Base-by-base conservation (phyloP, 2,329 filamentous ascomycete genomes). In the Colletotrichum eremochloae region DNA sequence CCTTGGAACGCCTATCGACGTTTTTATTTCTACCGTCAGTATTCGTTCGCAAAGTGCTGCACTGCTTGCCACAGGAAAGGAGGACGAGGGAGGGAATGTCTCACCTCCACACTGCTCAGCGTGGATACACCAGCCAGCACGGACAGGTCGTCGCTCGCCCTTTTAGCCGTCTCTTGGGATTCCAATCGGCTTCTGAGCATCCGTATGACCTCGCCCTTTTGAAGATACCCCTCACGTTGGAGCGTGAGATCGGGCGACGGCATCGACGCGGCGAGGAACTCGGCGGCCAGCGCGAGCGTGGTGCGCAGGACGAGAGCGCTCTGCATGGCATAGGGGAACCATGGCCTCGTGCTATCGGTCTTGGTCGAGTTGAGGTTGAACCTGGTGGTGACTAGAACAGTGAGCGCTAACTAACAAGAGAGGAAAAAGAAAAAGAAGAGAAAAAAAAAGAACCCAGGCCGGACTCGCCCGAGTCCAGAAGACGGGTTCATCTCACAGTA, bases 321-420 rank as follows among this genome's bases (percentile, higher is more conserved):
- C 63, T 73, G 72, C 74, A 74, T 75, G 52, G 74, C 74, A 18
- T 74, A 74, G 5, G 72, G 74, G 24, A 75, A 74, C 72, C 74
- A 74, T 38, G 74, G 74, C 33, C 74, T 56, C 44, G 74, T 68
- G 31, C 38, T 67, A 20, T 75, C 74, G 12, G 44, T 55, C 3
- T 68, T 69, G 5, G 73, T 75, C 5, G 72, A 69, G n/a, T 68
- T 68, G 40, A 74, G 63, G 31, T 67, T 74, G 52, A 73, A 75
- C 38, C 74, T 74, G 12, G 70, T 75, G 33, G 68, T 58, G 61
- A 75, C 74, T 75, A 24, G 42, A 15, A 52, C 38, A 24, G 64
- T 74, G 36, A 72, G 64, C 38, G 33, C 20, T 4, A 18, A 18
- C 5, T n/a, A 1, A 46, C 44, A 46, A 46, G 6, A n/a, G 44